Base-by-base conservation (phyloP, 306 rosid species). In the Cicer judaicum region DNA sequence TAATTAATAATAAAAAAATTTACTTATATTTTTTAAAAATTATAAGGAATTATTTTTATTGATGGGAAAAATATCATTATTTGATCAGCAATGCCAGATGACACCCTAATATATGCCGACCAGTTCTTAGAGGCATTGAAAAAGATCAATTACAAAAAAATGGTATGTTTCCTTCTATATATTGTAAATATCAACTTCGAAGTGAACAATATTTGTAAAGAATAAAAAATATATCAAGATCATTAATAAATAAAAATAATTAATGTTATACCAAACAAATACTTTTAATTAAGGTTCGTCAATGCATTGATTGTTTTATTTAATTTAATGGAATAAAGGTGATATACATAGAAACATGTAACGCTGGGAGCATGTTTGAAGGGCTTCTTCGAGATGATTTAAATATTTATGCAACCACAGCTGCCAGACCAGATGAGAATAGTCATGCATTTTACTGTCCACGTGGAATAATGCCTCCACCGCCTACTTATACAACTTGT, bases 341-440 rank as follows among this genome's bases (percentile, higher is more conserved):
- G 46, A 54, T 92, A 24, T 92, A 92, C 74, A 1, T 89, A 4
- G 97, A 92, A 79, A 87, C 97, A 4, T 92, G 97, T 36, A 88
- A 86, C 8, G 12, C 89, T 3, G 97, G 93, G 71, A 89, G 96
- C 52, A 84, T 92, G 16, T 90, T 92, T 41, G 90, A 84, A 7
- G 93, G 96, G 7, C 62, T 88, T 21, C 92, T 89, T 46, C 84
- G 90, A 2, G 12, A 68, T 5, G 46, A 89, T 53, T 24, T 88
- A 4, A 72, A 19, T 39, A 83, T 89, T 14, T 92, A 87, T 38
- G 92, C 80, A 47, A 84, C 88, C 6, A 89, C 97, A 4, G 82
- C 96, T n/a, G 18, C 97, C 43, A 90, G 84, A 80, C 72, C 87
- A 68, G 0, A 0, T 0, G 93, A 92, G 74, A 7, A 4, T 29